A percentile compares a stretch with the other conserved stretches of the same genome.
Conservation (phyloP, 441 rosid genomes). For the Biscutella laevigata region DNA sequence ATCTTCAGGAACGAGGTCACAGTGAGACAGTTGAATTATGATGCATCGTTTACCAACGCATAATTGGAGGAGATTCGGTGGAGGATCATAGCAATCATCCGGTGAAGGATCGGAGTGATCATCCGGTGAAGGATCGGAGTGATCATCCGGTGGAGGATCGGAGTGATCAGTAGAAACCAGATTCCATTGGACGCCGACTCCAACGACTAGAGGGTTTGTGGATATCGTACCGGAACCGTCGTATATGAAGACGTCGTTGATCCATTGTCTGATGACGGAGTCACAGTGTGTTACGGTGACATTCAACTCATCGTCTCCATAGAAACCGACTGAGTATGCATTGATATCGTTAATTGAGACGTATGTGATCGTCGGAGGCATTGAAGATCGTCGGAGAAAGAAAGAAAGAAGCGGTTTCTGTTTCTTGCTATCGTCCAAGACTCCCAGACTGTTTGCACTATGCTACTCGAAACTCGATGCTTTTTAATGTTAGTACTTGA, state of each 20-base stretch:
- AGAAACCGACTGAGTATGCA: neutral
- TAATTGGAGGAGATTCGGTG: constrained; percentile 18
- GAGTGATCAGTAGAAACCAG: neutral
- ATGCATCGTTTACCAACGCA: constrained; percentile 11
- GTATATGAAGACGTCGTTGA: neutral
- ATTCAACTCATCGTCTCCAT: neutral
- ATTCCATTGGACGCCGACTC: constrained; percentile 22
- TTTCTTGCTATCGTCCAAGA: neutral
- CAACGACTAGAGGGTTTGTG: constrained; percentile 12
- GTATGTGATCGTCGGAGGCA: constrained; percentile 9
- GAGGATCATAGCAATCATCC: neutral
- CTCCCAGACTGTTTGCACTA: neutral
- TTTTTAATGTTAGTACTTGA: neutral
- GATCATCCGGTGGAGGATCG: neutral
- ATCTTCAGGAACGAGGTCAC: neutral
- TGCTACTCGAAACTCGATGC: neutral
- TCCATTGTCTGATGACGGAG: constrained; percentile 10
- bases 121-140: neutral
- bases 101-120: neutral
- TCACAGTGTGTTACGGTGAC: constrained; percentile 8
- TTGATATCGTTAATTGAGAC: neutral
- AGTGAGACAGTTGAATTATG: constrained; percentile 17
- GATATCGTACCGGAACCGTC: neutral
- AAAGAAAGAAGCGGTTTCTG: neutral
- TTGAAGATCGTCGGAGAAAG: neutral